Base-by-base conservation (phyloP, 768 basidiomycete species). In the Arthromyces matolae region DNA sequence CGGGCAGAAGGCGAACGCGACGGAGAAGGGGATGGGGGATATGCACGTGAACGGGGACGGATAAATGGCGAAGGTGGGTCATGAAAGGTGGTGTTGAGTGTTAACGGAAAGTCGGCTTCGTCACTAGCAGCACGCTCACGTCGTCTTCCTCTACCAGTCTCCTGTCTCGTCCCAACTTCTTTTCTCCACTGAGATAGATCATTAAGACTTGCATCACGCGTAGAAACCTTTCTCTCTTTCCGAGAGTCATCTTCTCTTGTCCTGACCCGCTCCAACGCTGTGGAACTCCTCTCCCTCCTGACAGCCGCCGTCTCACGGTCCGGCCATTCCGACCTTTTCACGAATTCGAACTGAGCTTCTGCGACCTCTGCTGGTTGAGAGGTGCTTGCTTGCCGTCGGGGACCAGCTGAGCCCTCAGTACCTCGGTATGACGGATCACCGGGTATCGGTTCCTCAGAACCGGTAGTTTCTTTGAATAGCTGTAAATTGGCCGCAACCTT, bases 261-360 rank as follows among this genome's bases (percentile, higher is more conserved):
- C 58, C 70, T 71, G 14, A 75, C 70, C 16, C 78, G 73, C 49
- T 85, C 80, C 45, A 86, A 62, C 18, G 71, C 73, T 16, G 81
- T 79, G 28, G 75, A 70, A 59, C 86, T 89, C 63, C 77, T 81
- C 60, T 86, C 83, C 49, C 86, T 72, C 47, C 86, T 73, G 40
- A 83, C 70, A 16, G 83, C 84, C 46, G 81, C 84, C 5, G 79
- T 71, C 67, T 89, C 89, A 32, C 85, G 79, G 63, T 88, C 87
- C 1, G 85, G 86, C 89, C 89, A 90, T 54, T 87, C 89, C 13
- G 89, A 82, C 34, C 89, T 79, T 61, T 88, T 89, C 38, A 90
- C 86, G 57, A 89, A 89, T 70, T 89, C 80, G 60, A 81, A 89
- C 59, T 83, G 77, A 14, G 86, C 76, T 52, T 85, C 78, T 20